Base-by-base conservation (phyloP, 495 filamentous ascomycete genomes). In the Chaetomium fimeti region DNA sequence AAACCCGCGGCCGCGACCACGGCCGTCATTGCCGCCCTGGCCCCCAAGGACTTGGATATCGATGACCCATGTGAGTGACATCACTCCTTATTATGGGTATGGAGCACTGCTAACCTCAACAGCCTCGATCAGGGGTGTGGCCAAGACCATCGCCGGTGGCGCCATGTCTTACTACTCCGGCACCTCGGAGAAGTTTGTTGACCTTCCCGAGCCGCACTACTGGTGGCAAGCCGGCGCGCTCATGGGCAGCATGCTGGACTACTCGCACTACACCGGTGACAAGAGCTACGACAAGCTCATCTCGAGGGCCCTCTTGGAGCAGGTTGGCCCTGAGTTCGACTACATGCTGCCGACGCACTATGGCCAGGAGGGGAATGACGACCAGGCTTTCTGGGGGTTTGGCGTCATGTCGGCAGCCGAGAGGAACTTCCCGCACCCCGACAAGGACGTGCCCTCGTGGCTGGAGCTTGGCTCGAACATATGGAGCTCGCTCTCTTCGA, bases 211-310 rank as follows among this genome's bases (percentile, higher is more conserved):
- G 60, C 88, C 89, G 15, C 90, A 92, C 72, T 93, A 88, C 78
- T 93, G 89, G 89, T 92, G 89, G 89, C 84, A 91, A 75, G 84
- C 84, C 24, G 91, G 90, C 32, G 87, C 87, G 8, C 84, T 88
- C 71, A 91, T 89, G 79, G 87, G 85, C 49, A 75, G 85, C 3
- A 78, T 97, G 72, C 75, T 96, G 40, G 88, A 96, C 69, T 96
- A 97, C 73, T 93, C 88, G 74, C 90, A 86, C 71, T 91, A 89
- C 72, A 95, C 91, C 0, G 86, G 87, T 11, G 92, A 96, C 70
- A 77, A 77, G 7, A 82, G 76, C 48, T 96, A 90, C 77, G 92
- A 93, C 72, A 75, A 85, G 47, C 78, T 85, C 22, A 87, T 89
- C 20, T 83, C 74, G 22, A 83, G 89, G 62, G 92, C 82, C 0